These are phyloP conservation scores for Pseudoperonospora humuli DNA, from an alignment of 352 stramenopile genomes.

Conservation along the genomic window DNA sequence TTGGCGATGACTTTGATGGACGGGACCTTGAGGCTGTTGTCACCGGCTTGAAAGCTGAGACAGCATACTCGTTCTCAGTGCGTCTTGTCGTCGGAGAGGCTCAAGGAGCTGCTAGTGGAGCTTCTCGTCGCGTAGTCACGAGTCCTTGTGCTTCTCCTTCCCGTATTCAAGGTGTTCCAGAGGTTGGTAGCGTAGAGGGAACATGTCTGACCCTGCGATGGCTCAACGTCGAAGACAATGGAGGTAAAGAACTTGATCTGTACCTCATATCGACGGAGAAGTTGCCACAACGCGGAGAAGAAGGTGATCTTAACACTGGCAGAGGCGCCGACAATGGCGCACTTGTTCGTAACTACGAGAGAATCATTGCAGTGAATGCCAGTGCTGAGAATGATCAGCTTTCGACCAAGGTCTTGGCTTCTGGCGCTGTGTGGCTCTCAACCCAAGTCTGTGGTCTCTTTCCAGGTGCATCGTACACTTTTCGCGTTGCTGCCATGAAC, in stretches of 20 bases:
- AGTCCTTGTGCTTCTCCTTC: slow-evolving; percentile 31
- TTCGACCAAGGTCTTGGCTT: slow-evolving; percentile 5
- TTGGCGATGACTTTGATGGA: too few relatives aligned
- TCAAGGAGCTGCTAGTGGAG: slow-evolving; percentile 42
- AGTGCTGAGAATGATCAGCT: slow-evolving; percentile 8
- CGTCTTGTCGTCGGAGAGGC: too few relatives aligned
- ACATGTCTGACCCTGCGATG: slow-evolving; percentile 42
- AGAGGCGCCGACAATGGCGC: slow-evolving; percentile 12
- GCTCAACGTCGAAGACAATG: slow-evolving; percentile 46
- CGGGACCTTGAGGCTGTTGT: slow-evolving; percentile 59
- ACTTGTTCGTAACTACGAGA: too few relatives aligned
- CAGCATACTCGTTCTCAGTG: too few relatives aligned
- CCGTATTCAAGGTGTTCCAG: slow-evolving; percentile 34
- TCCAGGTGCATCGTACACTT: slow-evolving; percentile 29
- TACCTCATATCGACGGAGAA: slow-evolving; percentile 33
- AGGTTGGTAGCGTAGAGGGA: slow-evolving; percentile 6
- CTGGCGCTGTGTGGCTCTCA: slow-evolving; percentile 24
- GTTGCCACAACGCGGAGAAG: neutral
- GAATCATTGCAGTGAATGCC: slow-evolving; percentile 18
- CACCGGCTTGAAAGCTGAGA: slow-evolving; percentile 44
- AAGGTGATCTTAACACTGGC: neutral
- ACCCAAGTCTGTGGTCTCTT: slow-evolving; percentile 42
- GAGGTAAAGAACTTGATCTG: slow-evolving; percentile 34
- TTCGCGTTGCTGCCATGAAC: slow-evolving; percentile 66
- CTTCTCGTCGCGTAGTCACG: slow-evolving; percentile 39